Conservation (phyloP, 805 yeast genomes). For the Yarrowia bubula region DNA sequence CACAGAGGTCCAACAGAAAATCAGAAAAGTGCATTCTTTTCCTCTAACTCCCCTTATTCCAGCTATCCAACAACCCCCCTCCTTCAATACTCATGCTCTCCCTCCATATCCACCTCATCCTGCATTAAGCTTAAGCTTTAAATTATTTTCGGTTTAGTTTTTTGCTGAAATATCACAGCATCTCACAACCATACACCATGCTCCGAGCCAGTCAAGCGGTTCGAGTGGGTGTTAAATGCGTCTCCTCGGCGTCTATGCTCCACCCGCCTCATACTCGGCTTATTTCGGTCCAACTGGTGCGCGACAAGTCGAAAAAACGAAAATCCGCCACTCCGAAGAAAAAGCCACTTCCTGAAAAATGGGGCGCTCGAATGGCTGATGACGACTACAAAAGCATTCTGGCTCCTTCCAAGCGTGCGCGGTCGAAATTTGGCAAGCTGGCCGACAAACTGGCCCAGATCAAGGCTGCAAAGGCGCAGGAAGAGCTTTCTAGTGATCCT, state of each 20-base stretch:
- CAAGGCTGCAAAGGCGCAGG: not conserved
- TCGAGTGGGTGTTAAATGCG: not conserved
- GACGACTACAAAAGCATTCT: too few relatives aligned
- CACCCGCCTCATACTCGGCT: not conserved
- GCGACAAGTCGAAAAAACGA: too few relatives aligned
- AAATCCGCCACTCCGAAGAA: not conserved
- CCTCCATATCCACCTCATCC: too few relatives aligned
- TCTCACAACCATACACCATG: not conserved
- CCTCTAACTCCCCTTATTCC: too few relatives aligned
- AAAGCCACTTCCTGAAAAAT: too few relatives aligned
- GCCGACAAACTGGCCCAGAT: not conserved
- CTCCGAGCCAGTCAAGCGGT: conserved; percentile 1
- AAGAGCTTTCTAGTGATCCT: not conserved
- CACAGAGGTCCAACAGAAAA: too few relatives aligned
- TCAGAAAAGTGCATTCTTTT: too few relatives aligned
- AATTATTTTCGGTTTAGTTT: not conserved
- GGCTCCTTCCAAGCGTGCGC: too few relatives aligned
- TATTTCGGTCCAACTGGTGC: not conserved
- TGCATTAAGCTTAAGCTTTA: too few relatives aligned
- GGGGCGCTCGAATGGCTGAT: too few relatives aligned
- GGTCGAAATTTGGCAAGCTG: not conserved
- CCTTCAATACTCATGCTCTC: too few relatives aligned
- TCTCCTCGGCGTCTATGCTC: not conserved
- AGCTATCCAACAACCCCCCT: too few relatives aligned
- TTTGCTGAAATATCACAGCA: not conserved